These are phyloP conservation scores for Dendryphion nanum DNA, from an alignment of 2,329 filamentous ascomycete species.

Conservation along the genomic window DNA sequence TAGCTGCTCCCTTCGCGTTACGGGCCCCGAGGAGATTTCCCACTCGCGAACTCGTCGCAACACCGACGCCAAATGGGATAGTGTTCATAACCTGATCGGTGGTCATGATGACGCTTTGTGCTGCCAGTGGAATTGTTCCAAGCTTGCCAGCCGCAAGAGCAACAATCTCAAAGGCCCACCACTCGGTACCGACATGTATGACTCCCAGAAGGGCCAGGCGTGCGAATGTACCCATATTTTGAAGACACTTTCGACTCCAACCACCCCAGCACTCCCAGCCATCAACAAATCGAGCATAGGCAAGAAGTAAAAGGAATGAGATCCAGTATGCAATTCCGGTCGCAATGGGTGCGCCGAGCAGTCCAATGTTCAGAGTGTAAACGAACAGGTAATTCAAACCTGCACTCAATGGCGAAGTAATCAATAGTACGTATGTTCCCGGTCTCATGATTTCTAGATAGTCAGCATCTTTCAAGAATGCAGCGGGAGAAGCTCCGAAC, in stretches of 20 bases:
- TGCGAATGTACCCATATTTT: conserved; percentile 68
- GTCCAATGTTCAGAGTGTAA: conserved; percentile 66
- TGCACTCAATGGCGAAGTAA: conserved; percentile 61
- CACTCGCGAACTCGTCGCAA: conserved; percentile 73
- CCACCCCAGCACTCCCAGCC: conserved; percentile 81
- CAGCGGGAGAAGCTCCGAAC: conserved; percentile 35
- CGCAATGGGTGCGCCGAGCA: conserved; percentile 77
- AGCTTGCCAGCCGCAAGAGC: conserved; percentile 77
- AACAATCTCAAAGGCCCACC: conserved; percentile 94
- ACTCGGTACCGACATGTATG: conserved; percentile 84
- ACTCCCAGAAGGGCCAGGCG: conserved; percentile 73
- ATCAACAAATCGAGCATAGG: conserved; percentile 68
- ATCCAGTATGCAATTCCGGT: conserved; percentile 85
- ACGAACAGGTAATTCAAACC: conserved; percentile 67
- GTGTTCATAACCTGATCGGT: conserved; percentile 82
- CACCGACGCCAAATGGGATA: conserved; percentile 81
- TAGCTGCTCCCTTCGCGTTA: conserved; percentile 63
- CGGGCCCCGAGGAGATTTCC: conserved; percentile 76
- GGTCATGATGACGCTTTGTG: conserved; percentile 88
- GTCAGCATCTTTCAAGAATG: not conserved
- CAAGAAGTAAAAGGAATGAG: conserved; percentile 72
- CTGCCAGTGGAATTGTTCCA: conserved; percentile 74
- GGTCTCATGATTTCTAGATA: conserved; percentile 59
- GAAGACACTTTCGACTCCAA: conserved; percentile 61
- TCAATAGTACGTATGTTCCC: conserved; percentile 61